Evolutionary conservation across 129 eudicot genomes (phyloP).

Genomic region (carrot (Daucus carota)): DNA sequence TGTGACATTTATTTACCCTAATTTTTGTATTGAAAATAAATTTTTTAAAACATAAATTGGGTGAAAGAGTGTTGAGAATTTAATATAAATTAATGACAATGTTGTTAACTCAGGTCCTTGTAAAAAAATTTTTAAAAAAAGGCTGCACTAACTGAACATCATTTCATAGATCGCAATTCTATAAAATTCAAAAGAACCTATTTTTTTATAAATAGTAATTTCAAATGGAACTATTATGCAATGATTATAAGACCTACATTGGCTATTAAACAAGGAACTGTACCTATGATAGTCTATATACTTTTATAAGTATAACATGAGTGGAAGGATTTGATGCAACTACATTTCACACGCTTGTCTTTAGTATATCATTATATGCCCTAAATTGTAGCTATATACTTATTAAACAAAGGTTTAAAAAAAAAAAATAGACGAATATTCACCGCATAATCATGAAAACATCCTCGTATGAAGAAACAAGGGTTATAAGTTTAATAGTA

Average conservation of each 20-base stretch:
- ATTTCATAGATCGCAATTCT: too few species aligned
- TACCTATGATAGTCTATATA: not conserved
- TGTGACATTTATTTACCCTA: not conserved
- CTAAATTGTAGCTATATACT: not conserved
- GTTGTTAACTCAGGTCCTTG: not conserved
- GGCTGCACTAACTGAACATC: too few species aligned
- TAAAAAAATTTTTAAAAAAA: not conserved
- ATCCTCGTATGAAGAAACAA: not conserved
- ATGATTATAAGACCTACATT: not conserved
- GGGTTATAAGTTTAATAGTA: conserved; percentile 16
- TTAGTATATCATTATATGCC: not conserved
- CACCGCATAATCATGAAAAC: not conserved
- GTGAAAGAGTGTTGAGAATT: not conserved
- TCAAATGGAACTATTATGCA: too few species aligned
- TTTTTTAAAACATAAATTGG: not conserved
- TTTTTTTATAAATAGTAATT: too few species aligned
- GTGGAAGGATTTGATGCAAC: not conserved
- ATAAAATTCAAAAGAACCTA: too few species aligned
- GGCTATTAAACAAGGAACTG: not conserved
- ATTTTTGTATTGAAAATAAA: not conserved
- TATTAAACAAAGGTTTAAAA: not conserved
- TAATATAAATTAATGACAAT: not conserved
- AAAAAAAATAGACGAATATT: not conserved
- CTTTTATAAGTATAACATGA: not conserved
- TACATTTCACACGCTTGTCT: not conserved